These are phyloP conservation scores for Suhomyces sp. DNA, from an alignment of 805 yeast genomes.

Conservation along the genomic window DNA sequence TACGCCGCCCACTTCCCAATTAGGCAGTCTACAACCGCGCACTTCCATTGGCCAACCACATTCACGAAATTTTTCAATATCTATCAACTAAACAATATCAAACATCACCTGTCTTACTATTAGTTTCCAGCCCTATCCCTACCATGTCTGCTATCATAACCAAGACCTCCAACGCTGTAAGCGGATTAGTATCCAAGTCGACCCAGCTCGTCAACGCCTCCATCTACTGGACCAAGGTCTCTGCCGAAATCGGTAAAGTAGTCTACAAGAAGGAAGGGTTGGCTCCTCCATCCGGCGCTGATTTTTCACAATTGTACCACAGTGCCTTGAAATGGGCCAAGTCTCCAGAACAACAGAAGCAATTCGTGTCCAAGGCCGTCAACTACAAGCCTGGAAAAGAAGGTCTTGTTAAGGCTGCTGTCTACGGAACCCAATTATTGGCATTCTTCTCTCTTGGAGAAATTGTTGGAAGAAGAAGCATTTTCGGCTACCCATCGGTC, in stretches of 20 bases:
- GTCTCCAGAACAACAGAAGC: slow-evolving; percentile 56
- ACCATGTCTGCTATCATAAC: slow-evolving; percentile 44
- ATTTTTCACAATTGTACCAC: slow-evolving; percentile 74
- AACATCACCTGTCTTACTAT: no score
- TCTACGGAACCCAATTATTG: slow-evolving; percentile 76
- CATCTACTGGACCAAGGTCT: slow-evolving; percentile 78
- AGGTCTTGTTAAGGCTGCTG: slow-evolving; percentile 62
- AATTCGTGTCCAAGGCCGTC: slow-evolving; percentile 47
- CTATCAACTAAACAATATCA: neutral
- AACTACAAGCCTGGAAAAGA: slow-evolving; percentile 51
- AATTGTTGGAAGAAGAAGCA: slow-evolving; percentile 90
- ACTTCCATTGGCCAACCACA: slow-evolving; percentile 14
- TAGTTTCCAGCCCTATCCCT: neutral
- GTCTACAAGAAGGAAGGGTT: slow-evolving; percentile 90
- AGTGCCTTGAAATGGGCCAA: slow-evolving; percentile 35
- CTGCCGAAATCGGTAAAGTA: slow-evolving; percentile 64
- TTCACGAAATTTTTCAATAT: slow-evolving; percentile 5
- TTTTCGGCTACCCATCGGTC: slow-evolving; percentile 80
- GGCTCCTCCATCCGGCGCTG: slow-evolving; percentile 81
- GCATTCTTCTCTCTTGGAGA: slow-evolving; percentile 96
- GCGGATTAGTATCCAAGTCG: slow-evolving; percentile 36
- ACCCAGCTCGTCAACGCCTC: slow-evolving; percentile 50
- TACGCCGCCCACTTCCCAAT: slow-evolving; percentile 16
- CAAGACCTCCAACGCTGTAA: slow-evolving; percentile 41
- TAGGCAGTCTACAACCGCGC: slow-evolving; percentile 21